phyloP scores from a whole-genome alignment of 805 yeast genomes.

The Candida schatavii region DNA sequence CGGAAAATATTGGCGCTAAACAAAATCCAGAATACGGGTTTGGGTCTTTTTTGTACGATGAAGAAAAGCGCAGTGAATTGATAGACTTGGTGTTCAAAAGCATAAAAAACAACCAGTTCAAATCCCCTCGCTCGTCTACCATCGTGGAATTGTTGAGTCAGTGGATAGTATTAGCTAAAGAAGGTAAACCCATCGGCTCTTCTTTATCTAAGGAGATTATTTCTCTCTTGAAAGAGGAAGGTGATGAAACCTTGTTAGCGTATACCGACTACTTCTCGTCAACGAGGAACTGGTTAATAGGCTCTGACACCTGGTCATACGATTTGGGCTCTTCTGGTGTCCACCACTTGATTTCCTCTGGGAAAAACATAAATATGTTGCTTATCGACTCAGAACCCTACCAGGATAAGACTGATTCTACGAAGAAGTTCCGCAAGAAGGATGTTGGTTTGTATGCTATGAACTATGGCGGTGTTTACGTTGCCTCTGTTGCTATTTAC shows the following conservation, averaged over 20 bases:
- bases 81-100: constrained; percentile 44
- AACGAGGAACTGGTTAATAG: constrained; percentile 75
- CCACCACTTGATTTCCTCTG: constrained; percentile 75
- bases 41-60: constrained; percentile 64
- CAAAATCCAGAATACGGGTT: constrained; percentile 83
- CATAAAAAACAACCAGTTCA: constrained; percentile 43
- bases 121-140: constrained; percentile 42
- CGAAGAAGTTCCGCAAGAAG: constrained; percentile 65
- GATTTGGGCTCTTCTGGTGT: constrained; percentile 91
- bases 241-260: constrained; percentile 45
- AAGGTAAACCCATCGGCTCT: constrained; percentile 26
- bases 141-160: constrained; percentile 58
- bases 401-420: constrained; percentile 32
- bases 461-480: constrained; percentile 87
- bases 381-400: constrained; percentile 84
- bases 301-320: constrained; percentile 94
- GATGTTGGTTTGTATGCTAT: constrained; percentile 93
- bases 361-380: constrained; percentile 76
- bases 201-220: constrained; percentile 29
- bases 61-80: constrained; percentile 49
- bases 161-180: constrained; percentile 62
- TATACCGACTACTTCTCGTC: constrained; percentile 44
- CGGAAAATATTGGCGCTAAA: constrained; percentile 40
- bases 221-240: constrained; percentile 37
- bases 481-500: constrained; percentile 92